Conservation (phyloP, 1,139 yeast species). For the Debaryomyces fabryi region DNA sequence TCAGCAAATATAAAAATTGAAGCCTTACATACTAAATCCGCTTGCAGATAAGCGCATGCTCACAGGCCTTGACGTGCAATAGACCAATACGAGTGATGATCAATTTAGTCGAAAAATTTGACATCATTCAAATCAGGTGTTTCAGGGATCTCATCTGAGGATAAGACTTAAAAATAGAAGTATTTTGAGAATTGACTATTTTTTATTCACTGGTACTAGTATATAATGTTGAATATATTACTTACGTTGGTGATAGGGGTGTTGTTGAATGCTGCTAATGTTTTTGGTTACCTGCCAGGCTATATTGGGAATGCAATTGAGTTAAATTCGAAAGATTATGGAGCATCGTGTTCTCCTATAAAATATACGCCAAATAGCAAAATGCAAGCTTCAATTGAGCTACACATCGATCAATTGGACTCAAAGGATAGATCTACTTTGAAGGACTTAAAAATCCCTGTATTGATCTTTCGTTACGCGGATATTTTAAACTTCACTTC, state of each 20-base stretch:
- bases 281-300: not conserved
- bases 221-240: not conserved
- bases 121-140: not conserved
- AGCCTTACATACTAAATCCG: not conserved
- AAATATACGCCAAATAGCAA: conserved; percentile 6
- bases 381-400: conserved; percentile 9
- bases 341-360: conserved; percentile 12
- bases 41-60: not conserved
- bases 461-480: conserved; percentile 27
- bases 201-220: not conserved
- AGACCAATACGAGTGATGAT: not conserved
- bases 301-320: not conserved
- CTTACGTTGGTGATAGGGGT: not conserved
- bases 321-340: conserved; percentile 8
- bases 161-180: not conserved
- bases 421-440: not conserved
- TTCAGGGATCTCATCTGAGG: not conserved
- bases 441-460: conserved; percentile 22
- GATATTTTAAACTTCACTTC: conserved; percentile 27
- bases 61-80: not conserved
- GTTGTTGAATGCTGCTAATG: not conserved
- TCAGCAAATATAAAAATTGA: not conserved
- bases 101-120: not conserved
- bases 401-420: not conserved
- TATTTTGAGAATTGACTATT: not conserved